Conservation (phyloP, 495 filamentous ascomycete species). For the Lineolata rhizophorae region DNA sequence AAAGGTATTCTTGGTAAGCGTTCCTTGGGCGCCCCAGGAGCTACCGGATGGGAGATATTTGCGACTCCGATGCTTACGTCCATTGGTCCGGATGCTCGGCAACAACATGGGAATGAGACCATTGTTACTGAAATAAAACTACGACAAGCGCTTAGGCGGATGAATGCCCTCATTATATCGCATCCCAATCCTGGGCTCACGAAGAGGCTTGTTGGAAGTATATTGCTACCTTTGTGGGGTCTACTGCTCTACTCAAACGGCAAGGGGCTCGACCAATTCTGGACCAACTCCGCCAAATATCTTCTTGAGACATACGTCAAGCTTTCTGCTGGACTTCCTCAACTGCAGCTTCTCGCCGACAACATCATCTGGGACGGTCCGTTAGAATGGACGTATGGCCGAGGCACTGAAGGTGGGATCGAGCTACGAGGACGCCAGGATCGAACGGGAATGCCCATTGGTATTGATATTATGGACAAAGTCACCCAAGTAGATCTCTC, state of each 20-base stretch:
- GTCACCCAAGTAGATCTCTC: constrained; percentile 25
- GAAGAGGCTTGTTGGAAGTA: constrained; percentile 40
- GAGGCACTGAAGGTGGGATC: constrained; percentile 17
- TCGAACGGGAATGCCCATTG: constrained; percentile 9
- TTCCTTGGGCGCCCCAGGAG: constrained; percentile 42
- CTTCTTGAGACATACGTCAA: constrained; percentile 27
- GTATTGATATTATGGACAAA: constrained; percentile 14
- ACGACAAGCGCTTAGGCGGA: constrained; percentile 27
- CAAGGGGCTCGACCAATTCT: constrained; percentile 3
- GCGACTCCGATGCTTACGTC: constrained; percentile 33
- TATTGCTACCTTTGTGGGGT: constrained; percentile 49
- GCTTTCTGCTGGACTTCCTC: constrained; percentile 19
- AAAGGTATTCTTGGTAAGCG: constrained; percentile 49
- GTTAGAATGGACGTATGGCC: constrained; percentile 24
- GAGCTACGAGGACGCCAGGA: constrained; percentile 14
- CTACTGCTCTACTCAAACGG: constrained; percentile 29
- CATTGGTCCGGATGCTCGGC: constrained; percentile 5
- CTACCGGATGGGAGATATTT: constrained; percentile 46
- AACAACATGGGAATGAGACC: too few species aligned
- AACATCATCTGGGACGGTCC: constrained; percentile 31
- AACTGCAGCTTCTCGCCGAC: constrained; percentile 22
- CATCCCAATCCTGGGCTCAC: constrained; percentile 56
- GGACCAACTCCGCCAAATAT: constrained; percentile 6
- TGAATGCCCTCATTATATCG: constrained; percentile 35
- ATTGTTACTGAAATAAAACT: constrained; percentile 24